Base-by-base conservation (phyloP, 192 early-diverging fungal genomes). In the Chytriomyces confervae region DNA sequence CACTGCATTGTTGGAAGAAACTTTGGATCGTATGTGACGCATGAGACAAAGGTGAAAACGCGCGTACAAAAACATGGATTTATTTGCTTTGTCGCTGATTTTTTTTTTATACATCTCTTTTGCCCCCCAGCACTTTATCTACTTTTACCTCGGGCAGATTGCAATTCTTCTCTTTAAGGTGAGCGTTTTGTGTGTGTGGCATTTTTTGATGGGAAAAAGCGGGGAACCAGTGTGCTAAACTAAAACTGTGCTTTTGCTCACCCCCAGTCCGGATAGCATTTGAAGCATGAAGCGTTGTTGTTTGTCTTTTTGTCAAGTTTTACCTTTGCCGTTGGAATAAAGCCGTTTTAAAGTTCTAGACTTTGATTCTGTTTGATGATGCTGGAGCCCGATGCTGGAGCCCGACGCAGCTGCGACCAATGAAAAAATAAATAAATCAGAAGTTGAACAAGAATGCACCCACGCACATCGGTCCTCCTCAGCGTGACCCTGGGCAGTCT, bases 1-100 rank as follows among this genome's bases (percentile, higher is more conserved):
- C 98, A 99, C 81, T 95, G 94, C 78, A 94, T 99, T 66, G 98
- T 99, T 51, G 98, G 98, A 67, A 90, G 96, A 74, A 98, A 96
- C 91, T 99, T 98, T 94, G 98, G 97, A 50, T 97, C 95, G 48
- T 97, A 95, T 77, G 98, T 98, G 18, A 98, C 98, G 36, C 97
- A 99, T 77, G 97, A 91, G 77, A 91, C 89, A 27, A 91, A 90
- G 86, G 89, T 92, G 69, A 18, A 64, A 71, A 36, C 23, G 36
- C 66, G 49, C 24, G n/a, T n/a, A n/a, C n/a, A n/a, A n/a, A n/a
- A n/a, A n/a, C n/a, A n/a, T n/a, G n/a, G n/a, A n/a, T 27, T 24
- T 75, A 23, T 18, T 50, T 75, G 9, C 10, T 46, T 7, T 75
- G 16, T 44, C 6, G 16, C 13, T 60, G 79, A 13, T 7, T 36